Conservation (phyloP, 2,329 filamentous ascomycete species). For the Arthrinium puccinioides region DNA sequence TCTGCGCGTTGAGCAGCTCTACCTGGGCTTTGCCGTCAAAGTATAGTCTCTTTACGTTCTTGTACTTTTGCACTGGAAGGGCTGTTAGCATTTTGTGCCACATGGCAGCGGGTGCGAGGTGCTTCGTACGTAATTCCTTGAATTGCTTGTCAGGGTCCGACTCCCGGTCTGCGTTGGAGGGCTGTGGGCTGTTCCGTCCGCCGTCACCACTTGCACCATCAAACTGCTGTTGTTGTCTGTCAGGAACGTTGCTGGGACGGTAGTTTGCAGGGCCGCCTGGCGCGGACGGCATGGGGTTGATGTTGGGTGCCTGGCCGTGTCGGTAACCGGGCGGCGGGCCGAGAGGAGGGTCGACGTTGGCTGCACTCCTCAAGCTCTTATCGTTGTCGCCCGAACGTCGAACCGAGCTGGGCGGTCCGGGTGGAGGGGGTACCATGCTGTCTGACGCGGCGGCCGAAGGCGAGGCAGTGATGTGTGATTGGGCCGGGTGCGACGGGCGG, state of each 20-base stretch:
- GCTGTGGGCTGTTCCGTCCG: conserved; percentile 51
- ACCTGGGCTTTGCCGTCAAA: conserved; percentile 94
- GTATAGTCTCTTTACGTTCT: conserved; percentile 95
- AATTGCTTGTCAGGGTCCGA: conserved; percentile 46
- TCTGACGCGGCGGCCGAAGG: conserved; percentile 23
- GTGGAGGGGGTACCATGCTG: conserved; percentile 42
- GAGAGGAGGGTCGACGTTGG: conserved; percentile 31
- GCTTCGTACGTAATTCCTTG: conserved; percentile 51
- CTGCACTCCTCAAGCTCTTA: conserved; percentile 31
- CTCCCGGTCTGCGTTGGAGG: conserved; percentile 31
- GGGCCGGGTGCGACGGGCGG: conserved; percentile 12
- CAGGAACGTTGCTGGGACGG: conserved; percentile 30
- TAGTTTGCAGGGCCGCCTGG: conserved; percentile 27
- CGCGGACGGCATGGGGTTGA: conserved; percentile 35
- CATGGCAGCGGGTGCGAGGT: no score
- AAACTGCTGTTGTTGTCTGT: conserved; percentile 34
- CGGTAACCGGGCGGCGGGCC: conserved; percentile 46
- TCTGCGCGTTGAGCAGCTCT: conserved; percentile 76
- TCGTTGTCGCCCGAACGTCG: conserved; percentile 44
- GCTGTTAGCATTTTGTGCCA: no score
- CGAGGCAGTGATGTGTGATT: conserved; percentile 10
- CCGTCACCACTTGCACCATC: conserved; percentile 37
- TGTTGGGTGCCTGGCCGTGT: conserved; percentile 38
- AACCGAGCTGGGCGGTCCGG: conserved; percentile 32
- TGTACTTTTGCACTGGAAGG: conserved; percentile 78